A percentile compares a stretch with the other conserved stretches of the same genome.
phyloP scores from a whole-genome alignment of 495 filamentous ascomycete genomes.

The Cudoniella acicularis region DNA sequence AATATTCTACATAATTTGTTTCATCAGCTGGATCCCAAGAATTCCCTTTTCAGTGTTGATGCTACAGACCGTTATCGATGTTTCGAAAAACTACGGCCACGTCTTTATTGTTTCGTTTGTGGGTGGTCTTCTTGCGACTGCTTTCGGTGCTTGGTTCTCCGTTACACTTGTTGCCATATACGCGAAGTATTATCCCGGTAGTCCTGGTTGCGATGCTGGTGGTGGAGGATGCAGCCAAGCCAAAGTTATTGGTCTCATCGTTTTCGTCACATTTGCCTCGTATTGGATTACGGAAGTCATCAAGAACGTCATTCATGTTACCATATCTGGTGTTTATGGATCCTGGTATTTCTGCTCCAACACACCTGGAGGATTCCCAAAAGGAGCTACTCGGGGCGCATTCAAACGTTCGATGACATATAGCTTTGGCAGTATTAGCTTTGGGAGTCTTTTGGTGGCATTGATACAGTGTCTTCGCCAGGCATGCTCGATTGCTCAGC shows the following conservation, averaged over 20 bases:
- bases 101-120: slow-evolving; percentile 81
- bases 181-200: slow-evolving; percentile 69
- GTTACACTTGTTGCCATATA: slow-evolving; percentile 66
- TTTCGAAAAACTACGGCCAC: slow-evolving; percentile 76
- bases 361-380: slow-evolving; percentile 61
- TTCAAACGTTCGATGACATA: slow-evolving; percentile 77
- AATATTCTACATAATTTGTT: slow-evolving; percentile 74
- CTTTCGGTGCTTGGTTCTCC: slow-evolving; percentile 64
- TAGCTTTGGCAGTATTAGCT: slow-evolving; percentile 84
- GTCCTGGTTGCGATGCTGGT: slow-evolving; percentile 58
- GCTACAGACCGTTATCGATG: slow-evolving; percentile 83
- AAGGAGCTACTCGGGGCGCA: slow-evolving; percentile 70
- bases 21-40: slow-evolving; percentile 76
- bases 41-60: slow-evolving; percentile 90
- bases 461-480: slow-evolving; percentile 81
- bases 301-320: slow-evolving; percentile 88
- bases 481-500: slow-evolving; percentile 67
- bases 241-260: slow-evolving; percentile 78
- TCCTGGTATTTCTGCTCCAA: slow-evolving; percentile 83
- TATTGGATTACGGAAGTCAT: slow-evolving; percentile 93
- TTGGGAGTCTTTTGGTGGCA: slow-evolving; percentile 83
- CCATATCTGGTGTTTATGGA: slow-evolving; percentile 83
- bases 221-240: slow-evolving; percentile 67
- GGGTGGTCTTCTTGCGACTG: slow-evolving; percentile 69
- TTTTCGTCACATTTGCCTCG: slow-evolving; percentile 83